Conservation (phyloP, 352 stramenopile genomes). For the Globisporangium radiosum region DNA sequence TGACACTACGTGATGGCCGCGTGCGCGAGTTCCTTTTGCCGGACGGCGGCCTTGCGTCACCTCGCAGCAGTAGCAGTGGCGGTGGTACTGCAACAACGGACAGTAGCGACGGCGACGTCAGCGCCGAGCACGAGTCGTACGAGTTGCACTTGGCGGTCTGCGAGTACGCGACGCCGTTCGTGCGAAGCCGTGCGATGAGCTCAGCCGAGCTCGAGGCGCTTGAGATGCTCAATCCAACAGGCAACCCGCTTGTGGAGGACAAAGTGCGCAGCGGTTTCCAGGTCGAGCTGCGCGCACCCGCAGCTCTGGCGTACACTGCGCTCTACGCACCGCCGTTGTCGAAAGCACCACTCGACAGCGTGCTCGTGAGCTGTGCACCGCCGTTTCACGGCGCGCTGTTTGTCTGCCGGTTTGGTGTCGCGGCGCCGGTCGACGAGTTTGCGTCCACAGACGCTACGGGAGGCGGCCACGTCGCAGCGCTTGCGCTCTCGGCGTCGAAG, state of each 20-base stretch:
- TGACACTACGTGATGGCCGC: conserved; percentile 45
- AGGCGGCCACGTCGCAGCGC: conserved; percentile 22
- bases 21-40: conserved; percentile 69
- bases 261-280: conserved; percentile 47
- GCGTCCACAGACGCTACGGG: conserved; percentile 22
- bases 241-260: conserved; percentile 35
- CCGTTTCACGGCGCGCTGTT: conserved; percentile 31
- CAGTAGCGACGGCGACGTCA: conserved; percentile 9
- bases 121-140: conserved; percentile 36
- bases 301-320: conserved; percentile 28
- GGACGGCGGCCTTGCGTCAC: conserved; percentile 16
- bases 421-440: conserved; percentile 30
- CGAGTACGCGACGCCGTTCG: conserved; percentile 28
- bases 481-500: conserved; percentile 40
- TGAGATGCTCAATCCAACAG: conserved; percentile 30
- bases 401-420: conserved; percentile 23
- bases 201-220: conserved; percentile 43
- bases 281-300: conserved; percentile 20
- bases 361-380: conserved; percentile 43
- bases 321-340: conserved; percentile 18
- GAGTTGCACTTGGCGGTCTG: conserved; percentile 40
- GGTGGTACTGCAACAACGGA: not conserved
- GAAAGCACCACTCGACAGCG: conserved; percentile 17
- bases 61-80: not conserved
- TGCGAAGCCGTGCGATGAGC: conserved; percentile 41